A percentile compares a stretch with the other conserved stretches of the same genome.
Conservation (phyloP, 495 filamentous ascomycete species). For the Xanthoparmelia taractica region DNA sequence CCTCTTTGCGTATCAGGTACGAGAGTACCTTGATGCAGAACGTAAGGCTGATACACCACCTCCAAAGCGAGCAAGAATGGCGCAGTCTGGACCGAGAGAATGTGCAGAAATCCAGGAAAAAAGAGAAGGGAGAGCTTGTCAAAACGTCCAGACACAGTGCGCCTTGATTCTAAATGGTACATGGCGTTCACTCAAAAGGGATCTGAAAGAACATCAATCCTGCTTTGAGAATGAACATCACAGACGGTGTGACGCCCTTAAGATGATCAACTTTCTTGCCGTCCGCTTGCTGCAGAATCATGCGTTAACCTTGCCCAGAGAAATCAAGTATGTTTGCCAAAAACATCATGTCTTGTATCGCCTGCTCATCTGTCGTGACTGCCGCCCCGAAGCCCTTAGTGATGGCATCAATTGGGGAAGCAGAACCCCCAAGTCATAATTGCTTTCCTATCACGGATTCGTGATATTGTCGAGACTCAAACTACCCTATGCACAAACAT, state of each 20-base stretch:
- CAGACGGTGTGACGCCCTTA: background rate
- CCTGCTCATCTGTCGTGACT: background rate
- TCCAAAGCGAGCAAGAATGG: background rate
- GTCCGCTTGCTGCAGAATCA: background rate
- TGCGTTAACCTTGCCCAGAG: background rate
- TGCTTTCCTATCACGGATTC: background rate
- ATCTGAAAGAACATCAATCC: background rate
- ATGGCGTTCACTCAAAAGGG: background rate
- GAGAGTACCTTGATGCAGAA: constrained; percentile 8
- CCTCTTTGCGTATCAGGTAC: background rate
- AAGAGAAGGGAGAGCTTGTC: background rate
- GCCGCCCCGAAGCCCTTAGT: background rate
- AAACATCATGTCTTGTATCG: background rate
- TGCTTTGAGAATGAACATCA: background rate
- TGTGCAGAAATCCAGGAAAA: background rate
- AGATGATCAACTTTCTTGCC: background rate
- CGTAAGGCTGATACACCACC: background rate
- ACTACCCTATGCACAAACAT: background rate
- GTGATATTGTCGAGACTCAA: background rate
- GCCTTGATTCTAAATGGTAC: background rate
- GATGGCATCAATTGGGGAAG: background rate
- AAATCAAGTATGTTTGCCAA: background rate
- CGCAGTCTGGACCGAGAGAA: background rate
- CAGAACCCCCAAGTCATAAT: no score
- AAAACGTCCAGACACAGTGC: background rate